Conservation (phyloP, 306 rosid species). For the Vachellia collinsii region DNA sequence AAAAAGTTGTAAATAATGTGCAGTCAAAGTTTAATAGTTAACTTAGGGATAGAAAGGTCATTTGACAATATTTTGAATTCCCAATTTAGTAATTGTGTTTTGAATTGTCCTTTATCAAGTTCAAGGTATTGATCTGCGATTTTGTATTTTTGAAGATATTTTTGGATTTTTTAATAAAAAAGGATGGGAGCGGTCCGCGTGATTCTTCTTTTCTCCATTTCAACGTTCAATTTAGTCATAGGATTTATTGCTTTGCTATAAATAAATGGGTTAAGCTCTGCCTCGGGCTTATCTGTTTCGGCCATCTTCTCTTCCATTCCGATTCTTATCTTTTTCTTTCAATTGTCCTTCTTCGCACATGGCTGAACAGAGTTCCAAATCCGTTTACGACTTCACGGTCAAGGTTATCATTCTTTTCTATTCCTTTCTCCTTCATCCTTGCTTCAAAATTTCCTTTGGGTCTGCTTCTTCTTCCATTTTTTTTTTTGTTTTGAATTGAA, state of each 20-base stretch:
- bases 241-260: not conserved
- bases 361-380: slow-evolving; percentile 53
- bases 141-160: too few relatives aligned
- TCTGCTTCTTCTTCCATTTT: not conserved
- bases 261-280: not conserved
- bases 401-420: slow-evolving; percentile 35
- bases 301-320: not conserved
- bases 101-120: too few relatives aligned
- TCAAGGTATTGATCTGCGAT: too few relatives aligned
- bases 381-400: slow-evolving; percentile 61
- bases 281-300: too few relatives aligned
- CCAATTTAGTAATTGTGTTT: too few relatives aligned
- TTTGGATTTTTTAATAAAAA: too few relatives aligned
- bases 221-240: not conserved
- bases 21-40: too few relatives aligned
- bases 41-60: too few relatives aligned
- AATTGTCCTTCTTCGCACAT: slow-evolving; percentile 17
- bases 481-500: not conserved
- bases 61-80: too few relatives aligned
- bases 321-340: not conserved
- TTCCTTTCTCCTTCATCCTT: not conserved
- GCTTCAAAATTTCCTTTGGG: not conserved
- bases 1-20: too few relatives aligned
- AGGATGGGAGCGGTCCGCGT: not conserved
- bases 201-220: not conserved